A percentile compares a stretch with the other conserved stretches of the same genome.
These are phyloP conservation scores for Boletus rubroflammeus DNA, from an alignment of 768 basidiomycete species.

Conservation along the genomic window DNA sequence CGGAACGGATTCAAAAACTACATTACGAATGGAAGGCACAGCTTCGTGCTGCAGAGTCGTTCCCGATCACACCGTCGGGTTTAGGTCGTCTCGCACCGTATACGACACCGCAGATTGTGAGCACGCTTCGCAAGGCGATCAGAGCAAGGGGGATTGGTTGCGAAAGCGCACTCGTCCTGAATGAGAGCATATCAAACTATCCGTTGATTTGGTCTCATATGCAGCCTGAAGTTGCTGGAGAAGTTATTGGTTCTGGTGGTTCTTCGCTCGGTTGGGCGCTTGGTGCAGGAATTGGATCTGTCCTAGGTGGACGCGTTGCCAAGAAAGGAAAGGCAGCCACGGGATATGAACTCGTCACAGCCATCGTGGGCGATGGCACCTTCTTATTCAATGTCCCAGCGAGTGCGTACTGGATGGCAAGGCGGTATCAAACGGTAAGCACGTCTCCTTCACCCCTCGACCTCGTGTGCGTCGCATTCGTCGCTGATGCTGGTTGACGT, in stretches of 20 bases:
- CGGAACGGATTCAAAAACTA: conserved; percentile 17
- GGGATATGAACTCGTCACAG: conserved; percentile 51
- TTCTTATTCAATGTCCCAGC: conserved; percentile 66
- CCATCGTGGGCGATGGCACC: conserved; percentile 67
- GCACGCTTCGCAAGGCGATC: conserved; percentile 43
- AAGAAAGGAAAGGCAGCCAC: conserved; percentile 20
- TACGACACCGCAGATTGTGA: conserved; percentile 47
- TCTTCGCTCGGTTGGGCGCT: conserved; percentile 68
- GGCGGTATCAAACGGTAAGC: conserved; percentile 60
- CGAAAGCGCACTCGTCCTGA: conserved; percentile 47
- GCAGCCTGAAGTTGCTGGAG: conserved; percentile 47
- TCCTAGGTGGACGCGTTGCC: conserved; percentile 39
- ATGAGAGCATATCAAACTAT: conserved; percentile 62
- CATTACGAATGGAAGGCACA: conserved; percentile 26
- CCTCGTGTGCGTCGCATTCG: neutral
- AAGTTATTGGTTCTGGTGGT: conserved; percentile 54
- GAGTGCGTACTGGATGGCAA: conserved; percentile 71
- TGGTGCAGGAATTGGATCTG: conserved; percentile 60
- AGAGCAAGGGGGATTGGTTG: conserved; percentile 33
- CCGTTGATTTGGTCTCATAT: conserved; percentile 56
- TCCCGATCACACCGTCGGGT: conserved; percentile 17
- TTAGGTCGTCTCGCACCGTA: conserved; percentile 18
- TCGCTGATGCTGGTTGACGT: neutral
- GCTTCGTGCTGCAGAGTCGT: conserved; percentile 34
- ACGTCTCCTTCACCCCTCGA: neutral